Evolutionary conservation across 2,329 filamentous ascomycete genomes (phyloP), one percentile per base, ranked within the genome.

Genomic region (Cladosporium phlei): DNA sequence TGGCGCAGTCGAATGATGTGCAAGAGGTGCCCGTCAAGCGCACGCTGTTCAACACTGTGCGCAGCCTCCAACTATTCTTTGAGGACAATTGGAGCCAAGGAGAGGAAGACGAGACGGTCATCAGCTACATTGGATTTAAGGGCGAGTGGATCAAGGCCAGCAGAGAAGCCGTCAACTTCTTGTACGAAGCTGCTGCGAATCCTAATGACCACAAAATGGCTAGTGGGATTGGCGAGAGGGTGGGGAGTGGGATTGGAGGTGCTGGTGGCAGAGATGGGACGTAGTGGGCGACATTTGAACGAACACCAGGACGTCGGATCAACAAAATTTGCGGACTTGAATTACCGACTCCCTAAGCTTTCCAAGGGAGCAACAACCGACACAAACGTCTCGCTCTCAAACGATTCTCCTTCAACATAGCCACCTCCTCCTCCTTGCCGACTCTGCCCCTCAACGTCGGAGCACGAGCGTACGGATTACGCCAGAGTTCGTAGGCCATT

Each of bases 181-280:
- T 95, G 51, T 98, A 97, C 67, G 93, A 98, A 76, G 86, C 89
- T 14, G 91, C 91, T 20, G 85, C 93, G 27, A 95, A 96, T 66
- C 93, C 91, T 10, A 79, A 72, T 37, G 93, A 98, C 69, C 93
- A 98, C 69, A 79, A 77, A 69, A 53, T 66, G 49, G 65, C 68
- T 38, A 62, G 61, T 17, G 70, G 71, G 1, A 58, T 66, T 4
- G 59, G 56, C 2, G 55, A 59, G 38, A 51, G 56, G 16, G n/a
- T 64, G 38, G 63, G 63, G 1, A 63, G 59, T 49, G 52, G 54
- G 30, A 56, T 66, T 47, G 59, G 60, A 14, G 62, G 60, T 14
- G 60, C 58, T 16, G 61, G 61, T 3, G 60, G 61, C n/a, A 48
- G 58, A 21, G 49, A 43, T 24, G 46, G 46, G 16, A 45, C 42